Evolutionary conservation across 2,329 filamentous ascomycete genomes (phyloP).

Genomic region (Fusarium keratoplasticum): DNA sequence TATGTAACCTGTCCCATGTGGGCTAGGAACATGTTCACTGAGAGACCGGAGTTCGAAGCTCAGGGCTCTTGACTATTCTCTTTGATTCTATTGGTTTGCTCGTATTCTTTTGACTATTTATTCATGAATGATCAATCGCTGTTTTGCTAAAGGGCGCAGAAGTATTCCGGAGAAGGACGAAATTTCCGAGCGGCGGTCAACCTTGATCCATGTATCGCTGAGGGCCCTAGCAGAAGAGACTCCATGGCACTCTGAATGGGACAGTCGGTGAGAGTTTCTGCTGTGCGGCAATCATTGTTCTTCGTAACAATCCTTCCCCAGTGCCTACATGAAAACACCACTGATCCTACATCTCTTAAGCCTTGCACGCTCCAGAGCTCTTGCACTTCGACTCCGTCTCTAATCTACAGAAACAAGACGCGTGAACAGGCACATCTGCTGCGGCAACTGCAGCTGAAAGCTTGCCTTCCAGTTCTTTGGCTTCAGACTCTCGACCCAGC

Average conservation of each 20-base stretch:
- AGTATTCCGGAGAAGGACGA: not conserved
- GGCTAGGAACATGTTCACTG: not conserved
- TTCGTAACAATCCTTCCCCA: not conserved
- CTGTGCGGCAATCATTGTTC: not conserved
- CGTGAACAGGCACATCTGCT: slow-evolving; percentile 10
- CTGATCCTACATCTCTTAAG: not conserved
- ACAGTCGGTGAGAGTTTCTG: not conserved
- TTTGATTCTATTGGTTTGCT: not conserved
- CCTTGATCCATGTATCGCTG: not conserved
- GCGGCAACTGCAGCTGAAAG: slow-evolving; percentile 1
- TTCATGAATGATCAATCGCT: not conserved
- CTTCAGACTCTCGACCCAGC: slow-evolving; percentile 57
- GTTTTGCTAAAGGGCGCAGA: not conserved
- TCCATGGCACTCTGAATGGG: not conserved
- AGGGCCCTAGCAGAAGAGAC: not conserved
- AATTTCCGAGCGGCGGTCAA: not conserved
- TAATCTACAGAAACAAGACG: slow-evolving; percentile 26
- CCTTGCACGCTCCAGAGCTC: slow-evolving; percentile 43
- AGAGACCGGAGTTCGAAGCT: not conserved
- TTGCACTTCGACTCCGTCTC: not conserved
- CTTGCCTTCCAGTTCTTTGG: slow-evolving; percentile 28
- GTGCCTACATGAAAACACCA: too few species aligned
- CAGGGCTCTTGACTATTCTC: not conserved
- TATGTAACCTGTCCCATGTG: not conserved
- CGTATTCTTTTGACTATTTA: not conserved